These are phyloP conservation scores for Colletotrichum coccodes DNA, from an alignment of 2,329 filamentous ascomycete genomes.

Conservation along the genomic window DNA sequence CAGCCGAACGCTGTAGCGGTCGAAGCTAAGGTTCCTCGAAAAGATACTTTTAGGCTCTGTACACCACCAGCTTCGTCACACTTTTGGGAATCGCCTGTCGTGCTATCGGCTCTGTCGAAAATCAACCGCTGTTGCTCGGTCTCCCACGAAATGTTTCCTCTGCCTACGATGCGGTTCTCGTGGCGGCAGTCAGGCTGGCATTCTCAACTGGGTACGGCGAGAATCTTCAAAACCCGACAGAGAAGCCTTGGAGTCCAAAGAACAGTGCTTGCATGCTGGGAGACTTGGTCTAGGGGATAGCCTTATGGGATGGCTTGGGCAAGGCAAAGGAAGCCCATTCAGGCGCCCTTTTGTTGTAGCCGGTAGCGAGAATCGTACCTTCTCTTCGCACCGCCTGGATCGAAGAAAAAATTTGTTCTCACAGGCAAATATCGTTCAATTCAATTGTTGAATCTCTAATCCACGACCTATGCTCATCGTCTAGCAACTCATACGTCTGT, in stretches of 20 bases:
- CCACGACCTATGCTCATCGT: slow-evolving; percentile 49
- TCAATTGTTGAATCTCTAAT: slow-evolving; percentile 34
- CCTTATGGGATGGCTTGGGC: no score
- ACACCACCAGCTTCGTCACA: slow-evolving; percentile 49
- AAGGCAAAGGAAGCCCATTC: neutral
- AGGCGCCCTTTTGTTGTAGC: no score
- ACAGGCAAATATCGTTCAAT: slow-evolving; percentile 4
- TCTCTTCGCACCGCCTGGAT: neutral
- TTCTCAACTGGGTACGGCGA: neutral
- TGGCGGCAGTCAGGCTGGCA: slow-evolving; percentile 49
- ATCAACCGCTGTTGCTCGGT: slow-evolving; percentile 46
- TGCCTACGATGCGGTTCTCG: slow-evolving; percentile 51
- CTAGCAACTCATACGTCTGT: slow-evolving; percentile 43
- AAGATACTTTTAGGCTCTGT: slow-evolving; percentile 39
- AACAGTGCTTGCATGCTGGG: neutral
- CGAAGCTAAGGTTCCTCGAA: slow-evolving; percentile 38
- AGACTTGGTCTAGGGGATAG: no score
- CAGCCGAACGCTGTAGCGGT: slow-evolving; percentile 23
- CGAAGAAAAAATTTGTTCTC: neutral
- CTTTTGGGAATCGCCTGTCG: slow-evolving; percentile 47
- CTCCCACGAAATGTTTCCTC: slow-evolving; percentile 44
- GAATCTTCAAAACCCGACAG: neutral
- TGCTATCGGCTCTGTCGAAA: no score
- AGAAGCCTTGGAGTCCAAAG: no score
- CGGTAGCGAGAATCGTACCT: no score